Conservation (phyloP, 371 early-diverging fungal genomes). For the Mucor velutinosus region DNA sequence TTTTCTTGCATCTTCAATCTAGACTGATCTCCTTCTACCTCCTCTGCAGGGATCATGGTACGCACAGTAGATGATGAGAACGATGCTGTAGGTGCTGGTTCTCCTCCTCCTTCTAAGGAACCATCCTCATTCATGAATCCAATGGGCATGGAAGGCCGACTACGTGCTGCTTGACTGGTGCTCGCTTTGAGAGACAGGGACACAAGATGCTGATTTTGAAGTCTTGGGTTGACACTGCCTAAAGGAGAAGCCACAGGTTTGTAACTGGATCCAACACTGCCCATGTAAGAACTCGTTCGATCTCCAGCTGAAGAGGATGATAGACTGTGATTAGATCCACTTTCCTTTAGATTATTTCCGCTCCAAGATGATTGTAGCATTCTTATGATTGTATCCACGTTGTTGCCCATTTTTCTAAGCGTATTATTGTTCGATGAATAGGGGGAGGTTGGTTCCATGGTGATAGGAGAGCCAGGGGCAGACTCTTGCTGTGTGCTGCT, state of each 20-base stretch:
- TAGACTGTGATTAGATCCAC: slow-evolving; percentile 25
- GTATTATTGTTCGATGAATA: slow-evolving; percentile 18
- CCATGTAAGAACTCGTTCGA: slow-evolving; percentile 1
- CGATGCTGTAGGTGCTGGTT: slow-evolving; percentile 30
- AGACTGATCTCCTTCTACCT: slow-evolving; percentile 13
- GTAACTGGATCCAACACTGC: slow-evolving; percentile 18
- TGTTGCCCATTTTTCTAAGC: slow-evolving; percentile 6
- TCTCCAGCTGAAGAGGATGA: slow-evolving; percentile 14
- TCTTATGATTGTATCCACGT: slow-evolving; percentile 39
- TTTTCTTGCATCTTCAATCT: slow-evolving; percentile 1
- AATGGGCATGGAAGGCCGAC: slow-evolving; percentile 31
- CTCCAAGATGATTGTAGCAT: slow-evolving; percentile 45
- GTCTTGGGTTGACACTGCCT: slow-evolving; percentile 33
- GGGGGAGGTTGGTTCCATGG: slow-evolving; percentile 5
- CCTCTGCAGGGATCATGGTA: slow-evolving; percentile 45
- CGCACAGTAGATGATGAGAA: slow-evolving; percentile 47
- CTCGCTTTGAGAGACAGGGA: slow-evolving; percentile 23
- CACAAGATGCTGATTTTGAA: slow-evolving; percentile 33
- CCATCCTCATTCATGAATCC: slow-evolving; percentile 26
- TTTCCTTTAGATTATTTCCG: slow-evolving; percentile 25
- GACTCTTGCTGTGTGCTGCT: background rate
- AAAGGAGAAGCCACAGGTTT: slow-evolving; percentile 21
- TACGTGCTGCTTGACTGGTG: slow-evolving; percentile 3
- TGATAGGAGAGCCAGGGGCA: slow-evolving; percentile 12
- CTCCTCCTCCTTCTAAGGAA: slow-evolving; percentile 8